These are phyloP conservation scores for Candida sanyaensis DNA, from an alignment of 1,139 yeast species.

Conservation along the genomic window DNA sequence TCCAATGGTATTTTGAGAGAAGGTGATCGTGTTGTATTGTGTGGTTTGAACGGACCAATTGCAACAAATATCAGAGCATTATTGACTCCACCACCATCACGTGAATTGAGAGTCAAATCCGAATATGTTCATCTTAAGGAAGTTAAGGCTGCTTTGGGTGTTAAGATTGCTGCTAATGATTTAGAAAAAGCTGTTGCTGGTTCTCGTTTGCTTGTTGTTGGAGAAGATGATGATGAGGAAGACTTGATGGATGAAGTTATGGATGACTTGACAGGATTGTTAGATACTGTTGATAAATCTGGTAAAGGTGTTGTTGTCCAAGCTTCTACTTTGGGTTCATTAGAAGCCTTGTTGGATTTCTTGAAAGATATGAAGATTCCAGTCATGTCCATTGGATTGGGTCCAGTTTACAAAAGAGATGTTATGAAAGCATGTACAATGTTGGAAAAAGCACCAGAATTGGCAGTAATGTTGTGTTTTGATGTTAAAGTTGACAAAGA, in stretches of 20 bases:
- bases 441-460: constrained; percentile 96
- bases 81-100: constrained; percentile 95
- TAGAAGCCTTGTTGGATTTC: constrained; percentile 96
- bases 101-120: constrained; percentile 93
- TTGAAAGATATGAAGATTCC: constrained; percentile 98
- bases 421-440: constrained; percentile 96
- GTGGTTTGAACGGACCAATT: constrained; percentile 98
- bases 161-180: constrained; percentile 96
- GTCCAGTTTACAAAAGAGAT: constrained; percentile 97
- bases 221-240: constrained; percentile 97
- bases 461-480: constrained; percentile 95
- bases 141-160: constrained; percentile 99
- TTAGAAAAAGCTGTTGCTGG: constrained; percentile 99
- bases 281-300: constrained; percentile 90
- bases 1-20: constrained; percentile 93
- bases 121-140: constrained; percentile 95
- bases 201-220: constrained; percentile 91
- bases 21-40: constrained; percentile 92
- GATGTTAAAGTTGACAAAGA: constrained; percentile 97
- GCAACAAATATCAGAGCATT: constrained; percentile 97
- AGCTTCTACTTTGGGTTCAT: constrained; percentile 96
- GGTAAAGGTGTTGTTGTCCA: constrained; percentile 98
- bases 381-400: constrained; percentile 96
- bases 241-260: constrained; percentile 97
- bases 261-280: constrained; percentile 95